These are phyloP conservation scores for Cantharellus cinnabarinus DNA, from an alignment of 768 basidiomycete species.

Conservation along the genomic window DNA sequence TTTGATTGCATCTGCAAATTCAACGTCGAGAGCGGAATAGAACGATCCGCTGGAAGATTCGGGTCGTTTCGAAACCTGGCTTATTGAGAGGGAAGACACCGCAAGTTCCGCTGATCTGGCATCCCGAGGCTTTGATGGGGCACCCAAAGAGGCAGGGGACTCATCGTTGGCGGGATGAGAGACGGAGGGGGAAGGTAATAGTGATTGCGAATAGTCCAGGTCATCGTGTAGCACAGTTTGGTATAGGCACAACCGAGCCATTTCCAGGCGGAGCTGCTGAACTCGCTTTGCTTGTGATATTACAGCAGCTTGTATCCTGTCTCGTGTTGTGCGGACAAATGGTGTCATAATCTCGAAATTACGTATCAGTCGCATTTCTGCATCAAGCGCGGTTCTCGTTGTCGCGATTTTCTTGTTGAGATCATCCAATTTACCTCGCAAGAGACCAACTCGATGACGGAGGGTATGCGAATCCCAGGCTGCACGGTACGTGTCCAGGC, in stretches of 20 bases:
- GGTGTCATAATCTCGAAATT: conserved; percentile 76
- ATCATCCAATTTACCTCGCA: conserved; percentile 25
- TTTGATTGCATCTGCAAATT: neutral
- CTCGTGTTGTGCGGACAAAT: conserved; percentile 67
- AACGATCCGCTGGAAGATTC: neutral
- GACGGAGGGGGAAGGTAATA: too few relatives aligned
- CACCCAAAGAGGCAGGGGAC: conserved; percentile 27
- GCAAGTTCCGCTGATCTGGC: conserved; percentile 20
- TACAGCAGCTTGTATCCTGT: conserved; percentile 42
- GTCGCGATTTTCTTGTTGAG: conserved; percentile 38
- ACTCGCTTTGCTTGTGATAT: conserved; percentile 44
- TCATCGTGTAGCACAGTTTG: conserved; percentile 56
- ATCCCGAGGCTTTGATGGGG: conserved; percentile 39
- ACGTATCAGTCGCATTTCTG: conserved; percentile 49
- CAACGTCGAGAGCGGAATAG: neutral
- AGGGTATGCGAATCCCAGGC: too few relatives aligned
- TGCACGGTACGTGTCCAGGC: too few relatives aligned
- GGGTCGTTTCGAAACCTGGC: neutral
- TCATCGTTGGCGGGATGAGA: neutral
- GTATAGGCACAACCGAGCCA: conserved; percentile 53
- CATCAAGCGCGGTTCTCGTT: conserved; percentile 38
- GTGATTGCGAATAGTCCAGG: conserved; percentile 16
- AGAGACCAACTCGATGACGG: too few relatives aligned
- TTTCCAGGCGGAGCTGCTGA: conserved; percentile 45
- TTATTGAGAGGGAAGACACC: neutral